Evolutionary conservation across 441 rosid genomes (phyloP), one percentile per base, ranked within the genome.

Genomic region (Syzygium malaccense): DNA sequence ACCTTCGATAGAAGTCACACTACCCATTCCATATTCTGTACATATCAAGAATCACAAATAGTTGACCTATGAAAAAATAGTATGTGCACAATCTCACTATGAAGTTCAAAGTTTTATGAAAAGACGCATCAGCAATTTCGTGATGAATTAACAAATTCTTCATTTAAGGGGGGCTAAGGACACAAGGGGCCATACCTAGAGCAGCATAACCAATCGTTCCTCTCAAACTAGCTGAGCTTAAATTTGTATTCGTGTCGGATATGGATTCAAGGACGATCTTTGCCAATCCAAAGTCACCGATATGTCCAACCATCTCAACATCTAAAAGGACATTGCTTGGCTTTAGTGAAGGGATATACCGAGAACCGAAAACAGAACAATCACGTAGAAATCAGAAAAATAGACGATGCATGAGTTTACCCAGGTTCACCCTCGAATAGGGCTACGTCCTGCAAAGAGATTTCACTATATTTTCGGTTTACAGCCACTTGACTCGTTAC

Each of bases 171-270:
- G 30, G 26, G 30, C 30, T 58, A 26, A 7, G 64, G 78, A 19
- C 45, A 4, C 1, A 9, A 32, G 14, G 45, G 25, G 13, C 2
- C 45, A 32, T 8, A 32, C 45, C 7, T 32, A 1, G 45, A 66
- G 78, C 78, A 18, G 2, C 45, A 66, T 32, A 68, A 18, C 79
- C 48, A 68, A 9, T 33, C 2, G 79, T 68, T 32, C 48, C 79
- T 68, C 48, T 19, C 79, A 33, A 9, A 18, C 37, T 7, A 32
- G 3, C 7, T 0, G 79, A 68, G 26, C 79, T 68, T 0, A 71
- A 5, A 33, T 19, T 33, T 37, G 4, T 10, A 4, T 71, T 0
- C 1, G 2, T 5, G 49, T 0, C 5, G 20, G 49, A 37, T 10
- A 8, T 71, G 28, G 80, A 71, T 71, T 71, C 80, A 71, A 71